These are phyloP conservation scores for Claviceps spartinae DNA, from an alignment of 2,329 filamentous ascomycete genomes.

Conservation along the genomic window DNA sequence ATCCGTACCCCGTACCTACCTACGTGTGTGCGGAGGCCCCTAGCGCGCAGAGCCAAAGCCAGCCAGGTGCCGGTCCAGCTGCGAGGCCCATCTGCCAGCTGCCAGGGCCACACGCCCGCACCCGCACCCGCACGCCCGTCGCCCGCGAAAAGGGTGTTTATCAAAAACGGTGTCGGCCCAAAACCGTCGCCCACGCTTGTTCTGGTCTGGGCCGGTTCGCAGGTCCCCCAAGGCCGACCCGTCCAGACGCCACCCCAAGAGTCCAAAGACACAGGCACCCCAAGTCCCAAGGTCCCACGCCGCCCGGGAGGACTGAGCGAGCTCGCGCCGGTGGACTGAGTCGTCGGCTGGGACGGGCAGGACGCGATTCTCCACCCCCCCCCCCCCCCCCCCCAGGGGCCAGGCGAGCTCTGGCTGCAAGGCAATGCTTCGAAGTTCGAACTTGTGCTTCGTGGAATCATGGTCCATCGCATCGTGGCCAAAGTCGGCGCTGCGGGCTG, in stretches of 20 bases:
- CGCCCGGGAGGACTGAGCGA: conserved; percentile 2
- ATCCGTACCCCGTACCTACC: too few species aligned
- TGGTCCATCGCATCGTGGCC: background rate
- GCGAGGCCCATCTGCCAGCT: background rate
- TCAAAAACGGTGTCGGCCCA: background rate
- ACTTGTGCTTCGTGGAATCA: background rate
- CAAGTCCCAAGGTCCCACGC: too few species aligned
- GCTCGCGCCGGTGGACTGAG: background rate
- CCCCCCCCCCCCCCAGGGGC: background rate
- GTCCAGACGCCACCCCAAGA: background rate
- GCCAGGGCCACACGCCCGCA: background rate
- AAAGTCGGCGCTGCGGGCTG: background rate
- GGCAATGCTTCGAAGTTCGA: background rate
- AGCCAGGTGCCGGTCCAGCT: background rate
- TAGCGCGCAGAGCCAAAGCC: background rate
- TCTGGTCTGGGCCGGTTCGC: too few species aligned
- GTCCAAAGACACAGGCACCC: background rate
- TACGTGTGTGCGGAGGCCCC: background rate
- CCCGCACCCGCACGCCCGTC: background rate
- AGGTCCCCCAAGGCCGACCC: background rate
- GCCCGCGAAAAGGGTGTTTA: too few species aligned
- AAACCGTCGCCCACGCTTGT: too few species aligned
- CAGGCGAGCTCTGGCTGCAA: background rate
- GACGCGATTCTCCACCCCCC: background rate
- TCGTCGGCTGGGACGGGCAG: background rate